These are phyloP conservation scores for Cystobasidium ongulense DNA, from an alignment of 768 basidiomycete species.

Conservation along the genomic window DNA sequence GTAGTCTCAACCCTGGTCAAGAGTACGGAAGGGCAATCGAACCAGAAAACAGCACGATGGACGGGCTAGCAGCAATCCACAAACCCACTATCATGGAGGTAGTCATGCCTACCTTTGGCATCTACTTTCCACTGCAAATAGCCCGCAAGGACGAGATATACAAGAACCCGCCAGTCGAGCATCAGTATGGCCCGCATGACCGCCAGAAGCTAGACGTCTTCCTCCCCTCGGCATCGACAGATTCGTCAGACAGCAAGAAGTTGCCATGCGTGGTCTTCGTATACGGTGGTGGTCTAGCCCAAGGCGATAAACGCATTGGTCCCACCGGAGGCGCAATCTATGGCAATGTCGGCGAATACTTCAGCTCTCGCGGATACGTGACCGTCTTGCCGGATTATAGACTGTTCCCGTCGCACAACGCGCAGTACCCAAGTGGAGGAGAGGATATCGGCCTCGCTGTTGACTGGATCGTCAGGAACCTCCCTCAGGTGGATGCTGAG, in stretches of 20 bases:
- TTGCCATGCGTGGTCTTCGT: constrained; percentile 6
- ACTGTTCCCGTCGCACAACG: not conserved
- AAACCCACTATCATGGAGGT: constrained; percentile 7
- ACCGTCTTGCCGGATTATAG: constrained; percentile 23
- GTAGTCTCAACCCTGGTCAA: too few species aligned
- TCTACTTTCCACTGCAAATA: constrained; percentile 7
- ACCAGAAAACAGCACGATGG: not conserved
- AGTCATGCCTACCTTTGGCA: constrained; percentile 15
- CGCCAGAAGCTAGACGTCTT: constrained; percentile 24
- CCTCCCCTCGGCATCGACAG: not conserved
- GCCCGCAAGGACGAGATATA: constrained; percentile 14
- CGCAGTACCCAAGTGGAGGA: constrained; percentile 13
- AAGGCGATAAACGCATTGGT: constrained; percentile 18
- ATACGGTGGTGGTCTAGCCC: constrained; percentile 21
- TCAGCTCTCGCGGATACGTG: constrained; percentile 1
- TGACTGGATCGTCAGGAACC: constrained; percentile 20
- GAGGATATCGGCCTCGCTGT: constrained; percentile 12
- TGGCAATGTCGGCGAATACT: constrained; percentile 18
- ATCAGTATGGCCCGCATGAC: constrained; percentile 23
- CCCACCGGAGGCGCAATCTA: constrained; percentile 1
- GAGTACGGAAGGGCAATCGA: too few species aligned
- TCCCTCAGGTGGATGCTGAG: not conserved
- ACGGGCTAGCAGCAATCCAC: not conserved
- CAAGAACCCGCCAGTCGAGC: constrained; percentile 2
- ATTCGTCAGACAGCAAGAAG: not conserved